Base-by-base conservation (phyloP, 1,139 yeast genomes). In the Nakaseomyces kungkrabaensis region DNA sequence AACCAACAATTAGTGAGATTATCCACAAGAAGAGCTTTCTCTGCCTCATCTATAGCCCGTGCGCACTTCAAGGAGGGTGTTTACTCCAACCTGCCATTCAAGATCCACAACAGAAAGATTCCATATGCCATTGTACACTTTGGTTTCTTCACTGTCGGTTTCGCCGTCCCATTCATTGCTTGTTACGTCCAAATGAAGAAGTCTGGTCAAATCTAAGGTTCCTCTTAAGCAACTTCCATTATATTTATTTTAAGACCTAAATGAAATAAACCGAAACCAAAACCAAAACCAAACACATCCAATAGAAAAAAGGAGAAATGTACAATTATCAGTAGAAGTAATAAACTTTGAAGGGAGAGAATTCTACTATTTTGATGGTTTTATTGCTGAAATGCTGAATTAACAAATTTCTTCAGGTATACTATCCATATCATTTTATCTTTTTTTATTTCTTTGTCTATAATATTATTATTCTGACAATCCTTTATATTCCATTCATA, bases 21-120 rank as follows among this genome's bases (percentile, higher is more conserved):
- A 47, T 55, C 67, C 47, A 59, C 64, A 47, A 68, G 66, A 60
- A 63, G 69, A 59, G 61, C 67, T 38, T 63, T 67, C 54, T 56
- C 67, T 37, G 57, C 68, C 43, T 56, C 68, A 36, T 27, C 42
- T 31, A 34, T 45, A 27, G 41, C 40, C 10, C 34, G 41, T 22
- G 75, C 67, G 52, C 84, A 80, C 67, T 79, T 72, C 68, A 82
- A 85, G 68, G 85, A 81, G 68, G 97, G 97, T 63, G 81, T 82
- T 48, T 90, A 92, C 82, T 76, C 85, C 66, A 92, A 92, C 79
- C 67, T 92, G 59, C 98, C 98, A 58, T 92, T 90, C 81, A 80
- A 81, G 76, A 94, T 92, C 58, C 88, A 87, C 77, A 76, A 81
- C 78, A 87, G 95, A 79, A 85, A 81, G 75, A 77, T 90, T 58